These are phyloP conservation scores for Scorias spongiosa DNA, from an alignment of 2,329 filamentous ascomycete genomes.

Conservation along the genomic window DNA sequence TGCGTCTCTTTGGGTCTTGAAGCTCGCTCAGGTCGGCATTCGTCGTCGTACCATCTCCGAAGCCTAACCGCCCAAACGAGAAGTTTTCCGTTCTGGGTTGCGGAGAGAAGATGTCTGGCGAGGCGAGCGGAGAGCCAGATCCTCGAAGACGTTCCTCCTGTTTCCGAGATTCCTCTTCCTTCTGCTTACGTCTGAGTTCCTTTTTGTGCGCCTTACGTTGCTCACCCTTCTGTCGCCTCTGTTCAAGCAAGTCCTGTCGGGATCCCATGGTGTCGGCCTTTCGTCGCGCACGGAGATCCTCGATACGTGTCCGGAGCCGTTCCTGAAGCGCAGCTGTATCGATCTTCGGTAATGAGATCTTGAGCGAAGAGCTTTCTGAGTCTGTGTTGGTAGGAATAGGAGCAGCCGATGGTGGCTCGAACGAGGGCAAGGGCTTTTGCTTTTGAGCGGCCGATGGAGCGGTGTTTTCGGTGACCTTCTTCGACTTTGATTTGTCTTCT, in stretches of 20 bases:
- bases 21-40: constrained; percentile 52
- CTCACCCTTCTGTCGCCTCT: constrained; percentile 72
- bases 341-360: constrained; percentile 35
- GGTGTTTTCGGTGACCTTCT: constrained; percentile 4
- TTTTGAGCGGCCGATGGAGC: not conserved
- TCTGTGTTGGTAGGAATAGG: not conserved
- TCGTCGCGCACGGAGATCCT: constrained; percentile 66
- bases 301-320: constrained; percentile 68
- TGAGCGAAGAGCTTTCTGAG: constrained; percentile 16
- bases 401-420: not conserved
- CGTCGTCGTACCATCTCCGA: constrained; percentile 68
- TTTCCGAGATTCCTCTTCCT: constrained; percentile 58
- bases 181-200: constrained; percentile 60
- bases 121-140: constrained; percentile 40
- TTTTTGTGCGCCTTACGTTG: constrained; percentile 81
- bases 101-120: constrained; percentile 30
- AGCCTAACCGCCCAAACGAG: constrained; percentile 81
- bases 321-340: constrained; percentile 63
- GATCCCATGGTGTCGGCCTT: constrained; percentile 83
- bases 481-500: constrained; percentile 5
- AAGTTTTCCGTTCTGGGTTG: constrained; percentile 52
- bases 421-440: not conserved
- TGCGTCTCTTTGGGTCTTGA: constrained; percentile 52
- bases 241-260: constrained; percentile 82
- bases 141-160: constrained; percentile 41